Conservation (phyloP, 2,329 filamentous ascomycete species). For the Fusarium agapanthi region DNA sequence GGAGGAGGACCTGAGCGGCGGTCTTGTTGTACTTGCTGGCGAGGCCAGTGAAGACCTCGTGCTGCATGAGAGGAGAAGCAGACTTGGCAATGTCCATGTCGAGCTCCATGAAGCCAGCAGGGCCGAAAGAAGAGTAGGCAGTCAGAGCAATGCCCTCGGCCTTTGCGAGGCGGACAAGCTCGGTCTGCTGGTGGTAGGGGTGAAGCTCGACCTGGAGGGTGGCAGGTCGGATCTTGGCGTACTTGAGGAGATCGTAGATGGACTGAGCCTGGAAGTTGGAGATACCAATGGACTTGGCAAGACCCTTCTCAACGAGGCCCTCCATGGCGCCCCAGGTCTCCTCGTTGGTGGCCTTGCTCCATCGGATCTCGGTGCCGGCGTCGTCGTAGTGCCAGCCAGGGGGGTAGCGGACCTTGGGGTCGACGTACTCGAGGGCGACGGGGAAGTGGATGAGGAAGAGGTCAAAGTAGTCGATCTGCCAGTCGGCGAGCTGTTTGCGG, state of each 20-base stretch:
- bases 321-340: conserved; percentile 88
- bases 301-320: conserved; percentile 71
- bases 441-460: conserved; percentile 92
- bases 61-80: conserved; percentile 76
- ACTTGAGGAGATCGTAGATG: conserved; percentile 81
- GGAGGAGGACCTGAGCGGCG: conserved; percentile 81
- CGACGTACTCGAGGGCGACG: conserved; percentile 84
- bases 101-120: conserved; percentile 80
- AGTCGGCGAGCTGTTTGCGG: conserved; percentile 81
- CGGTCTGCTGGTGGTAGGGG: conserved; percentile 82
- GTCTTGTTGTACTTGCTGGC: conserved; percentile 77
- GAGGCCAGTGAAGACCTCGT: conserved; percentile 69
- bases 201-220: conserved; percentile 91
- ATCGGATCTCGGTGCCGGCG: conserved; percentile 64
- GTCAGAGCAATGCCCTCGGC: conserved; percentile 77
- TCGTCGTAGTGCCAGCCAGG: conserved; percentile 79
- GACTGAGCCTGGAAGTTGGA: conserved; percentile 84
- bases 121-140: conserved; percentile 86
- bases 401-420: conserved; percentile 80
- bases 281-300: conserved; percentile 79
- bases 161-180: conserved; percentile 75
- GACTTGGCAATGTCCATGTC: conserved; percentile 66
- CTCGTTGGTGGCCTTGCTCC: conserved; percentile 76
- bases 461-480: conserved; percentile 89
- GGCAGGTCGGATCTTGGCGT: conserved; percentile 77